These are phyloP conservation scores for Cucumis hystrix DNA, from an alignment of 306 rosid genomes.

Conservation along the genomic window DNA sequence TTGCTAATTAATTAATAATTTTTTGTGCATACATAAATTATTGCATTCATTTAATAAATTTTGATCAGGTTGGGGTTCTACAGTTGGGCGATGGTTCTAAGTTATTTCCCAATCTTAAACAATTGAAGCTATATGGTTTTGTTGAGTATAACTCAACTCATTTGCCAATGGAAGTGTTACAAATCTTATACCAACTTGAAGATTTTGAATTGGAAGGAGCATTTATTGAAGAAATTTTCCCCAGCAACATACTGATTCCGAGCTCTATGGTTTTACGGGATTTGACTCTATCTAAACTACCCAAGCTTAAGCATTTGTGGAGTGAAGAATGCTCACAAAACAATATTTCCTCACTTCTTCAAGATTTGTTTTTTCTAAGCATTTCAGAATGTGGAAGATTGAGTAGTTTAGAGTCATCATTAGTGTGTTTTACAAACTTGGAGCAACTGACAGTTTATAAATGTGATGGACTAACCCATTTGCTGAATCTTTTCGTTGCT, in stretches of 20 bases:
- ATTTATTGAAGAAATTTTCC: not conserved
- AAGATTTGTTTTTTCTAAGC: rapidly evolving
- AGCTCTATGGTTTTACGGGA: not conserved
- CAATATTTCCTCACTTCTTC: not conserved
- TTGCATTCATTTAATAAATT: too few relatives aligned
- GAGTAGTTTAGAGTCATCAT: not conserved
- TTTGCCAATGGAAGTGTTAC: not conserved
- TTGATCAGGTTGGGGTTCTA: not conserved
- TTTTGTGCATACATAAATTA: too few relatives aligned
- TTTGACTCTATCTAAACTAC: not conserved
- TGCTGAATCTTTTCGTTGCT: not conserved
- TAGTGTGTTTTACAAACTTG: not conserved
- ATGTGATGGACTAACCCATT: not conserved
- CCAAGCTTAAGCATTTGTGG: not conserved
- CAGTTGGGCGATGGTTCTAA: not conserved
- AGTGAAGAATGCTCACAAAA: not conserved
- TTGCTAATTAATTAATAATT: too few relatives aligned
- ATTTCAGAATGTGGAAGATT: not conserved
- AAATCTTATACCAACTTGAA: not conserved
- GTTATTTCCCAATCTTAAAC: not conserved
- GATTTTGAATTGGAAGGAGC: rapidly evolving
- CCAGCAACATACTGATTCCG: not conserved
- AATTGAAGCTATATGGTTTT: not conserved
- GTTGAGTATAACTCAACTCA: not conserved
- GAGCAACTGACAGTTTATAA: too few relatives aligned